Evolutionary conservation across 129 eudicot genomes (phyloP), one percentile per base, ranked within the genome.

Genomic region (Cynara cardunculus): DNA sequence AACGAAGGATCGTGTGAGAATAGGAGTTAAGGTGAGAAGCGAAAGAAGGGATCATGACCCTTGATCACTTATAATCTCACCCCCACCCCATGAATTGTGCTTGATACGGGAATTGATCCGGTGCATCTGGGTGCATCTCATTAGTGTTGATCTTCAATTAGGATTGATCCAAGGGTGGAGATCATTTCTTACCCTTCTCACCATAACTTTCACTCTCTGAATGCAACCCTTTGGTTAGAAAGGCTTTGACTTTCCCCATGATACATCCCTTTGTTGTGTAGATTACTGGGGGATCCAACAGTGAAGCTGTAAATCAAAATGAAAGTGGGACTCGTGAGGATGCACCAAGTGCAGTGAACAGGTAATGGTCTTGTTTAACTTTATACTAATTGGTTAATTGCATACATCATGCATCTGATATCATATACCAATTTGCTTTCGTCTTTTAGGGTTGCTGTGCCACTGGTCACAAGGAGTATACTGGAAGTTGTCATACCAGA

Each of bases 401-500:
- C 16, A 27, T 31, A 22, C 46, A 3, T 41, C 77, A 28, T 44
- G 44, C 25, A 30, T 66, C 39, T 25, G 39, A 30, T 34, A 3
- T 9, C 24, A 7, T 39, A 26, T 39, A 26, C 26, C 5, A 28
- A 27, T 31, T 34, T 10, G 25, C 32, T 72, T 78, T 83, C 53
- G 64, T 28, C 44, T 16, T 8, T 44, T 80, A 95, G 97, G 86
- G 87, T 88, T 67, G 84, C 89, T 82, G 97, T 92, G 31, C 94
- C 96, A 49, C 84, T 95, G 72, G 97, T 95, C 70, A 95, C 99
- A 12, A 91, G 97, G 87, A 95, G 99, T 73, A 95, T 81, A n/a
- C 83, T 95, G 77, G 99, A 95, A 90, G 93, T 95, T 78, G 99
- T 95, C 53, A 92, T 95, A 79, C 97, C 99, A 31, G 97, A 89